phyloP scores from a whole-genome alignment of 768 basidiomycete genomes.

The Tylopilus intermedius region DNA sequence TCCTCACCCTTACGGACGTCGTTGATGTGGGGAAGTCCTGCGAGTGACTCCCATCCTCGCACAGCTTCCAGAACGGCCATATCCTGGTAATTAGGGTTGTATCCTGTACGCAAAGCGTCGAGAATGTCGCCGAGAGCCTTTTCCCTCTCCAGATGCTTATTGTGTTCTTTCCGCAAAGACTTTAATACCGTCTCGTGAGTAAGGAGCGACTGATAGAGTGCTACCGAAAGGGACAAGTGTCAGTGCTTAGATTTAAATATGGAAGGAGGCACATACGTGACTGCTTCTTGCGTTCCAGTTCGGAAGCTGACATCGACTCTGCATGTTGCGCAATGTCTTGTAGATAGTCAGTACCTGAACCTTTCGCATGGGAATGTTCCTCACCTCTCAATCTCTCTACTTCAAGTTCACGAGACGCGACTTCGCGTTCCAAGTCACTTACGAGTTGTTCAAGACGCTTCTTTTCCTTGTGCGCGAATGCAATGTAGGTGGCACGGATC shows the following conservation, averaged over 20 bases:
- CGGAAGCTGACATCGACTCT: slow-evolving; percentile 74
- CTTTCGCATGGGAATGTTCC: background rate
- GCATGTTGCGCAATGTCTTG: slow-evolving; percentile 75
- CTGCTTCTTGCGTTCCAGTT: slow-evolving; percentile 77
- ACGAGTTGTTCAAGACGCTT: slow-evolving; percentile 68
- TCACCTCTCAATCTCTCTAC: slow-evolving; percentile 68
- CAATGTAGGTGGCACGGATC: slow-evolving; percentile 83
- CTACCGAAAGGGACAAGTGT: slow-evolving; percentile 37
- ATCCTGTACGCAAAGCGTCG: slow-evolving; percentile 70
- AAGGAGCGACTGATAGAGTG: slow-evolving; percentile 71
- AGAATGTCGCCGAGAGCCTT: slow-evolving; percentile 80
- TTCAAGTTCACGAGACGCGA: slow-evolving; percentile 62
- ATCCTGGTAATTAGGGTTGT: slow-evolving; percentile 99
- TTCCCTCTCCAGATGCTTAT: slow-evolving; percentile 70
- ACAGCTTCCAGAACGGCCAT: slow-evolving; percentile 98
- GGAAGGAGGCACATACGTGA: slow-evolving; percentile 58
- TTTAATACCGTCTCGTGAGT: slow-evolving; percentile 71
- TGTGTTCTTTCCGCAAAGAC: slow-evolving; percentile 68
- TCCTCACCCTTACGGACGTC: slow-evolving; percentile 52
- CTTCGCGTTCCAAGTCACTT: slow-evolving; percentile 49
- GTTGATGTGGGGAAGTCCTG: slow-evolving; percentile 66
- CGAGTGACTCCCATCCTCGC: slow-evolving; percentile 82
- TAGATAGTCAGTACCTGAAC: background rate
- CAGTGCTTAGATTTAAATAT: background rate
- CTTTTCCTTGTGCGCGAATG: slow-evolving; percentile 87